Conservation (phyloP, 306 rosid species). For the Castanea mollissima region DNA sequence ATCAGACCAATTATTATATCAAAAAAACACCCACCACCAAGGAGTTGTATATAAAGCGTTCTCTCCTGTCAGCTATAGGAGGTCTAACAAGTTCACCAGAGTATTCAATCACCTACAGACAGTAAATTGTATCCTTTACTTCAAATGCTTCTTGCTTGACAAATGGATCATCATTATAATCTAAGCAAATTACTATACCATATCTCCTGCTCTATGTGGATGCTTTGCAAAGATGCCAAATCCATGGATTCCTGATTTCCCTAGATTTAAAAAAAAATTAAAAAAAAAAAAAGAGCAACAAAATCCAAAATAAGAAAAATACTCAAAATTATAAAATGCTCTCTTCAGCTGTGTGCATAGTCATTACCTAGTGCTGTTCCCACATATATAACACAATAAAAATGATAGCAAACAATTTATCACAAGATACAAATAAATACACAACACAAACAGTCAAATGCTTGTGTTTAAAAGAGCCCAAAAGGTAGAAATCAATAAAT, state of each 20-base stretch:
- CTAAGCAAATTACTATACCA: not conserved
- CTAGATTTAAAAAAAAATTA: conserved; percentile 32
- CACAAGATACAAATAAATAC: not conserved
- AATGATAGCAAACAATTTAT: not conserved
- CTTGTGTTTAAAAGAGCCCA: not conserved
- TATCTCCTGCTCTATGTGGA: too few species aligned
- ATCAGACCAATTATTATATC: too few species aligned
- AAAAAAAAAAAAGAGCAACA: not conserved
- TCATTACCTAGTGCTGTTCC: not conserved
- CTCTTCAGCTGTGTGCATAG: not conserved
- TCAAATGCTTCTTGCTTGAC: too few species aligned
- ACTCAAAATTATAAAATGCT: not conserved
- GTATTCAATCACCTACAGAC: too few species aligned
- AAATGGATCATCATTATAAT: too few species aligned
- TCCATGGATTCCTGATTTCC: conserved; percentile 97
- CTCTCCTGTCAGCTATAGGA: too few species aligned
- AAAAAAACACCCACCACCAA: too few species aligned
- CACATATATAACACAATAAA: not conserved
- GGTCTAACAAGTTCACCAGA: too few species aligned
- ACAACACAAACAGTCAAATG: not conserved
- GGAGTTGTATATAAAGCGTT: too few species aligned
- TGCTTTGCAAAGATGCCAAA: too few species aligned
- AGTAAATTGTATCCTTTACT: too few species aligned
- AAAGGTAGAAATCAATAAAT: not conserved
- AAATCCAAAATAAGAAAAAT: not conserved